Base-by-base conservation (phyloP, 352 stramenopile species). In the Blastocystis sp. region DNA sequence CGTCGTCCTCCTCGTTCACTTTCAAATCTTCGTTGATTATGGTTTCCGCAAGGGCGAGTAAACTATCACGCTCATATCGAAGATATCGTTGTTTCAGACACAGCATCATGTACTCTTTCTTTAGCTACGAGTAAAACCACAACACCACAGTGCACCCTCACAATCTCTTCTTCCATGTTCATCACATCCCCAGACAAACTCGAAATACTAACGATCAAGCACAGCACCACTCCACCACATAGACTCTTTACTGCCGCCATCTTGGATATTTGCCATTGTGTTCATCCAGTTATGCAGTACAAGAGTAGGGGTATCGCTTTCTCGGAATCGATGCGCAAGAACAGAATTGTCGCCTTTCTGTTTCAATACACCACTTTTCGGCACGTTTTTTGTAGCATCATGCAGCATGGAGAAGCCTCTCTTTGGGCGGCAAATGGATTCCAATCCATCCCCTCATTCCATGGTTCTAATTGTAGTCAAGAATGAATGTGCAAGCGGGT, bases 21-120 rank as follows among this genome's bases (percentile, higher is more conserved):
- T n/a, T 45, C 28, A 42, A 74, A 9, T 74, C 64, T 52, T 74
- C 64, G 17, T 19, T 43, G 57, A 79, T n/a, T 43, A 64, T 48
- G 11, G 17, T 45, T 61, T 79, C 42, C 34, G 40, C 69, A 42
- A 61, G 3, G 2, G 6, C 6, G 17, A 34, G 38, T 17, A 62
- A 61, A 24, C 38, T 61, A 19, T 43, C 11, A 11, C 42, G 28
- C 69, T 61, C 21, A 43, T 60, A 28, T 79, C 45, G 21, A 48
- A 79, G 48, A 79, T 60, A 14, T 14, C 3, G 21, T 21, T 38
- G n/a, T 19, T 79, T 54, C 10, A 79, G 28, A 14, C 69, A 62
- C 11, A 11, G 14, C 7, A 63, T 19, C 21, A 34, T 10, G 21
- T 62, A 61, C 2, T 64, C 48, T 14, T 61, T 79, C 14, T 28